Conservation (phyloP, 768 basidiomycete species). For the Amanita exitialis region DNA sequence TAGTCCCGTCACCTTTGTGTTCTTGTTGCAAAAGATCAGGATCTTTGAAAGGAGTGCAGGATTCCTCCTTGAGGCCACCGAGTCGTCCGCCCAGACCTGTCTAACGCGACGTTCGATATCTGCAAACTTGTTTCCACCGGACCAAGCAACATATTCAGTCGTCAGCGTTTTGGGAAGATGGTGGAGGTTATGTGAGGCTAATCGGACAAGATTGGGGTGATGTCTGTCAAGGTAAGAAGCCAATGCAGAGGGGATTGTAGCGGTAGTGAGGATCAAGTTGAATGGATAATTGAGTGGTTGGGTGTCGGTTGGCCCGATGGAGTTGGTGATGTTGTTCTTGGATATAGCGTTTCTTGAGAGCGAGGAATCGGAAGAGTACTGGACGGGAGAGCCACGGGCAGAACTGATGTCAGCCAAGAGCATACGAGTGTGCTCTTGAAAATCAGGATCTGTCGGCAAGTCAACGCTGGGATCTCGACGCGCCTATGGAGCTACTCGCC, state of each 20-base stretch:
- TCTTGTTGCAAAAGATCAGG: constrained; percentile 79
- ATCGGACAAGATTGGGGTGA: constrained; percentile 58
- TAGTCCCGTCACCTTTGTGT: constrained; percentile 54
- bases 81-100: constrained; percentile 66
- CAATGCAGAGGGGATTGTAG: constrained; percentile 78
- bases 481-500: constrained; percentile 34
- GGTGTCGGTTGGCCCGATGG: constrained; percentile 4
- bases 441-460: constrained; percentile 58
- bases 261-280: constrained; percentile 73
- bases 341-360: constrained; percentile 9
- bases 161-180: constrained; percentile 60
- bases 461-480: background rate
- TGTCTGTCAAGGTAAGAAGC: constrained; percentile 49
- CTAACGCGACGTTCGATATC: constrained; percentile 72
- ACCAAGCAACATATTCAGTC: constrained; percentile 67
- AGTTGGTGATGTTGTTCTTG: constrained; percentile 12
- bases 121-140: constrained; percentile 70
- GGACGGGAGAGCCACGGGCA: constrained; percentile 43
- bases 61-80: constrained; percentile 15
- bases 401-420: constrained; percentile 63
- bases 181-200: constrained; percentile 76
- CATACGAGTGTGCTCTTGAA: constrained; percentile 60
- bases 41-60: constrained; percentile 44
- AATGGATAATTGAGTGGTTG: constrained; percentile 54
- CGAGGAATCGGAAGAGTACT: constrained; percentile 16